Base-by-base conservation (phyloP, 1,139 yeast species). In the Wickerhamomyces sp. region DNA sequence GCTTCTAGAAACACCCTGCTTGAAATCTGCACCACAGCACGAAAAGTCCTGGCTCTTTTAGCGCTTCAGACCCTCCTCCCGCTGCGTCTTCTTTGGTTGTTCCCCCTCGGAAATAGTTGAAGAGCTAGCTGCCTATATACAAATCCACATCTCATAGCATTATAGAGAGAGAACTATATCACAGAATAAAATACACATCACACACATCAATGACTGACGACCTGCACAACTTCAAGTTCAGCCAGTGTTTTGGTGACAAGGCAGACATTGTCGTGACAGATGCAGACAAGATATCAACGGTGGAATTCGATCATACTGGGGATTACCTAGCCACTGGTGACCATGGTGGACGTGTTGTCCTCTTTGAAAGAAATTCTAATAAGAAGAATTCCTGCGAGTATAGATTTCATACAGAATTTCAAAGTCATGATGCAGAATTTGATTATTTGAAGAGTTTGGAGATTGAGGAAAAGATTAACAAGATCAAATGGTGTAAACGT, bases 301-400 rank as follows among this genome's bases (percentile, higher is more conserved):
- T 94, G 37, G 98, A 94, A 68, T 94, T 94, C 62, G 97, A 94
- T 64, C 88, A 84, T 62, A 81, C 94, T 14, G 99, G 99, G 42
- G 89, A 93, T 65, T 94, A 84, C 61, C 73, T 94, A 51, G 99
- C 99, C 48, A 93, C 99, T 2, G 99, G 99, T 50, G 99, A 94
- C 69, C 84, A 93, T 62, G 99, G 99, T 43, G 99, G 99, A 27
- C 78, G 99, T 56, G 97, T 94, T 37, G 99, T 94, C 13, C 70
- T 94, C 47, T 94, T 94, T 67, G 98, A 93, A 67, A 78, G 98
- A 58, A 90, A 89, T 65, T 84, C 82, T 56, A 68, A 72, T 51
- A 86, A 86, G 63, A 81, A 82, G 64, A 84, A 84, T 51, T 49
- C 57, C 1, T 93, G 98, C 66, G 99, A 94, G 66, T 94, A 94